Percentiles rank a stretch among this genome's conserved stretches.
Conservation (phyloP, 768 basidiomycete genomes). For the Lactarius trivialis region DNA sequence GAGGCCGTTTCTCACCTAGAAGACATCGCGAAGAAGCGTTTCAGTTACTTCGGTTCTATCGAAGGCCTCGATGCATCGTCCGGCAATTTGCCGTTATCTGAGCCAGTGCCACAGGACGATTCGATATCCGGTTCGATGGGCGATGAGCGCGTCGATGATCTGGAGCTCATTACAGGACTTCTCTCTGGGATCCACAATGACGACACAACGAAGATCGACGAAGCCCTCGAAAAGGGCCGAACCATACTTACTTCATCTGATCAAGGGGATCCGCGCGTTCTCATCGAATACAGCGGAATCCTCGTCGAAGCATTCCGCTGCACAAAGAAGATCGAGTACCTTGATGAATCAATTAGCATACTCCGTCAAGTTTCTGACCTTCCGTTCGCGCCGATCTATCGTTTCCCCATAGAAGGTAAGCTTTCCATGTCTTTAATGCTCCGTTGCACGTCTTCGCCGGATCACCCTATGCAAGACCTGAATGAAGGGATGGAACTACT, state of each 20-base stretch:
- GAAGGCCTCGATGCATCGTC: not conserved
- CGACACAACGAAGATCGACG: no score
- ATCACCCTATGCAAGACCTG: not conserved
- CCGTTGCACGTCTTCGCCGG: not conserved
- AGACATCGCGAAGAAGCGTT: not conserved
- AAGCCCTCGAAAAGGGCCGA: no score
- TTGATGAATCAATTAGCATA: not conserved
- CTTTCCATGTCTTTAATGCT: not conserved
- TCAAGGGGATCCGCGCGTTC: accelerated
- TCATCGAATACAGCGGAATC: not conserved
- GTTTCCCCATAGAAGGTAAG: no score
- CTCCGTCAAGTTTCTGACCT: not conserved
- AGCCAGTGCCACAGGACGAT: not conserved
- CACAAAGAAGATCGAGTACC: not conserved
- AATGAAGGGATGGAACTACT: not conserved
- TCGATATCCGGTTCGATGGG: no score
- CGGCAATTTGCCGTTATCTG: not conserved
- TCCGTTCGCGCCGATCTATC: accelerated
- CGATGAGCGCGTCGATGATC: no score
- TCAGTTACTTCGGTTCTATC: not conserved
- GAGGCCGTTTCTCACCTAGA: no score
- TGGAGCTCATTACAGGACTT: not conserved
- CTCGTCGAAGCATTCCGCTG: not conserved
- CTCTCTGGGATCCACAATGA: no score
- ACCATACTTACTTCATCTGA: no score